Base-by-base conservation (phyloP, 2,329 filamentous ascomycete species). In the Graphium sp. region DNA sequence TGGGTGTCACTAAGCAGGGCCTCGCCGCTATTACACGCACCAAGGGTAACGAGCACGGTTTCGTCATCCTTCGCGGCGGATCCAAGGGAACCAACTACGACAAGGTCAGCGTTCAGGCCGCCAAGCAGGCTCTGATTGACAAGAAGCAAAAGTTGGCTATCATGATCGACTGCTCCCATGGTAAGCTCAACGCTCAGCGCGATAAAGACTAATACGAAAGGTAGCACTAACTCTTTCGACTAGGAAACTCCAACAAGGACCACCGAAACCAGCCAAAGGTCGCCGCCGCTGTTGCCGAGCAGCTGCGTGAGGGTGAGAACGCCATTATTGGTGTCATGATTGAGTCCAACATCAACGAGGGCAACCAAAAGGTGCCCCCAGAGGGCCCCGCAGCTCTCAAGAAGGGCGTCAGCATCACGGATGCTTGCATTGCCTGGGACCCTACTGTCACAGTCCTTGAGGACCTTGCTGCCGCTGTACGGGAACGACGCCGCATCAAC, bases 141-240 rank as follows among this genome's bases (percentile, higher is more conserved):
- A 75, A 83, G 44, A 75, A 75, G 14, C 59, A 89, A 36, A 64
- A 65, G 32, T 65, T 81, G 38, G 66, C 83, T 37, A 62, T 98
- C 45, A 98, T 98, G 89, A 77, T 98, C 18, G 89, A 98, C 56
- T 98, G 89, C 67, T 89, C 80, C 51, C 89, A 98, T 52, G 89
- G 30, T 32, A 14, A 11, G 30, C 28, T 26, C 11, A 14, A 12
- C 7, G 20, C n/a, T 8, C 20, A 22, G 8, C 20, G n/a, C 20
- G n/a, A 22, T n/a, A 7, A 22, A 22, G 20, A 22, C 7, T 8
- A 22, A 22, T 7, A 22, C 7, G 20, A 22, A 22, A n/a, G n/a
- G n/a, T 8, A 22, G 20, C n/a, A n/a, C 20, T 22, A 22, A 22
- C n/a, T n/a, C 27, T 16, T 22, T 7, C 18, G n/a, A 22, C 20